Base-by-base conservation (phyloP, 768 basidiomycete species). In the Leccinellum rugosiceps region DNA sequence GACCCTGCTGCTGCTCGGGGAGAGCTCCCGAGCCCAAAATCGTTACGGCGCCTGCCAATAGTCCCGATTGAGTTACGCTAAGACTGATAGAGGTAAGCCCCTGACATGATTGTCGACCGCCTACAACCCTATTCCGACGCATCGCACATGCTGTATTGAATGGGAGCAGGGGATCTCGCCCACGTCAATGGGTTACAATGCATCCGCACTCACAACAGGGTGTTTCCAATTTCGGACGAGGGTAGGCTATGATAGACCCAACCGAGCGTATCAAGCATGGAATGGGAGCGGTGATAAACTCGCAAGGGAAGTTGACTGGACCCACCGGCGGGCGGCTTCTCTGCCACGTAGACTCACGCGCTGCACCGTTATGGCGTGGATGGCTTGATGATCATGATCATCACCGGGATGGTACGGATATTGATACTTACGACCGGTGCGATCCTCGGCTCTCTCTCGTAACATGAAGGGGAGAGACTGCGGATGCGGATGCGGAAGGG, bases 401-500 rank as follows among this genome's bases (percentile, higher is more conserved):
- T 38, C n/a, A n/a, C n/a, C 17, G 38, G 38, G 38, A 38, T 38
- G 4, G 38, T 38, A 38, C 38, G 38, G 38, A n/a, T 38, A 8
- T 35, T 13, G 35, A 35, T 38, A n/a, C 38, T 38, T 9, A 38
- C 38, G 38, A 38, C 9, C 7, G n/a, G 38, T 53, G 32, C 19
- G 49, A 56, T 32, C 32, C 21, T 28, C 17, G 52, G 51, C n/a
- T 53, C 52, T 64, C 32, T 23, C 43, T 28, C 5, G 5, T 28
- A 6, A 28, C 28, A 1, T 28, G 41, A 43, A 19, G 19, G n/a
- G 38, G 35, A 17, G n/a, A 38, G 38, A 49, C 49, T 53, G 31
- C 60, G 57, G 55, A 34, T 14, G 15, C 55, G 44, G 49, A 43
- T 21, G 26, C 55, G 55, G 64, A 57, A 65, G 53, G 49, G 14